A percentile compares a stretch with the other conserved stretches of the same genome.
These are phyloP conservation scores for Senna siamea DNA, from an alignment of 306 rosid genomes.

Conservation along the genomic window DNA sequence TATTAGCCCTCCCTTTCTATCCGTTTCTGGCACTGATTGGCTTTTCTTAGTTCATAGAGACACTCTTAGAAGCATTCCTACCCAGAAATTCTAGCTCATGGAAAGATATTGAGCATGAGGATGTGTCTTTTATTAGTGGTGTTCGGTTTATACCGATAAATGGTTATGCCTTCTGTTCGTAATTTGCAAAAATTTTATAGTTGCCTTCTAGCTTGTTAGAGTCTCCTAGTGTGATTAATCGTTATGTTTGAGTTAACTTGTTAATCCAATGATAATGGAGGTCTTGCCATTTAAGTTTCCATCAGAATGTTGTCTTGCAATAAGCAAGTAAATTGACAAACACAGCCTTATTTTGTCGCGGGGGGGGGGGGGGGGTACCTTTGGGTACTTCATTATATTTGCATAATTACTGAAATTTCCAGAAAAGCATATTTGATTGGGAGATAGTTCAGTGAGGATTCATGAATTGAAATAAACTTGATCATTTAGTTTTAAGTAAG, in stretches of 20 bases:
- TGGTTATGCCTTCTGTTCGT: neutral
- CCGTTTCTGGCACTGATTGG: too few species aligned
- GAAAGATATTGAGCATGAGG: neutral
- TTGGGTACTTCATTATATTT: neutral
- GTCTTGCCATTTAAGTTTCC: neutral
- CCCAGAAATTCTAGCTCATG: neutral
- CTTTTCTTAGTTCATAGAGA: neutral
- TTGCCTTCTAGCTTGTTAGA: too few species aligned
- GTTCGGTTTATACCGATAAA: neutral
- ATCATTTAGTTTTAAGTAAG: neutral
- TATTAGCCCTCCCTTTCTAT: too few species aligned
- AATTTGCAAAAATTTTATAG: neutral
- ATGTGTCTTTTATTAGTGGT: neutral
- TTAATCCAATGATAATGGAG: neutral
- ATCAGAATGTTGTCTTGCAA: neutral
- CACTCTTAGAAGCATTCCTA: neutral
- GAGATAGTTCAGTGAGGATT: neutral
- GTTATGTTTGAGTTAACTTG: too few species aligned
- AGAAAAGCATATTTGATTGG: neutral
- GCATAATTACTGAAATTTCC: neutral
- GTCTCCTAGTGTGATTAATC: too few species aligned
- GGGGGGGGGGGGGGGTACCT: too few species aligned
- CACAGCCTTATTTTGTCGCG: neutral
- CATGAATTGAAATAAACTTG: neutral
- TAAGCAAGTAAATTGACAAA: neutral